Conservation (phyloP, 306 rosid genomes). For the Dryas drummondii region DNA sequence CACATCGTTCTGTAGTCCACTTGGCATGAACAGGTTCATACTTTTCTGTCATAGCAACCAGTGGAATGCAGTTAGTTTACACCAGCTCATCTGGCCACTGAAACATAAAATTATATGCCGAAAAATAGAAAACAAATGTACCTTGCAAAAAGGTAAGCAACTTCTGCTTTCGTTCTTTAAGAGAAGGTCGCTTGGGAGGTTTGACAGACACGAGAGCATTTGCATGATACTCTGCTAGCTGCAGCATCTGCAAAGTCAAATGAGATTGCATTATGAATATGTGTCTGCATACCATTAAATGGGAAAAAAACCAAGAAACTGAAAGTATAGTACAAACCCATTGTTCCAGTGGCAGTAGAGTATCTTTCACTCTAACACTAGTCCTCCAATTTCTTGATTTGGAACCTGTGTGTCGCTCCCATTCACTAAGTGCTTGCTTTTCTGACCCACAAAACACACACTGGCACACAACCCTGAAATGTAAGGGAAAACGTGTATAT, state of each 20-base stretch:
- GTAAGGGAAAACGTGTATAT: slow-evolving; percentile 24
- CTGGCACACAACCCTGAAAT: slow-evolving; percentile 89
- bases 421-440: slow-evolving; percentile 96
- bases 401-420: slow-evolving; percentile 97
- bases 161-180: slow-evolving; percentile 86
- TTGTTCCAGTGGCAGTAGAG: slow-evolving; percentile 94
- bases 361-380: slow-evolving; percentile 85
- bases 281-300: neutral
- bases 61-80: slow-evolving; percentile 22
- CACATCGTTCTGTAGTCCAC: slow-evolving; percentile 99
- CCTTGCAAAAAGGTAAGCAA: slow-evolving; percentile 93
- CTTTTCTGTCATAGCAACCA: slow-evolving; percentile 60
- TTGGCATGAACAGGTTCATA: slow-evolving; percentile 90
- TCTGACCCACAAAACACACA: slow-evolving; percentile 88
- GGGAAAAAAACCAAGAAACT: neutral
- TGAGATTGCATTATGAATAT: slow-evolving; percentile 24
- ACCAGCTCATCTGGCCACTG: slow-evolving; percentile 12
- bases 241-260: slow-evolving; percentile 79
- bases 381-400: slow-evolving; percentile 90
- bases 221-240: slow-evolving; percentile 88
- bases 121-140: slow-evolving; percentile 13
- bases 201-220: slow-evolving; percentile 68
- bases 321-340: slow-evolving; percentile 66
- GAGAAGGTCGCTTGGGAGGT: slow-evolving; percentile 74
- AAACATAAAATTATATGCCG: neutral